Evolutionary conservation across 1,284 basidiomycete genomes (phyloP).

Genomic region (Pyrrhoderma lamaoense): DNA sequence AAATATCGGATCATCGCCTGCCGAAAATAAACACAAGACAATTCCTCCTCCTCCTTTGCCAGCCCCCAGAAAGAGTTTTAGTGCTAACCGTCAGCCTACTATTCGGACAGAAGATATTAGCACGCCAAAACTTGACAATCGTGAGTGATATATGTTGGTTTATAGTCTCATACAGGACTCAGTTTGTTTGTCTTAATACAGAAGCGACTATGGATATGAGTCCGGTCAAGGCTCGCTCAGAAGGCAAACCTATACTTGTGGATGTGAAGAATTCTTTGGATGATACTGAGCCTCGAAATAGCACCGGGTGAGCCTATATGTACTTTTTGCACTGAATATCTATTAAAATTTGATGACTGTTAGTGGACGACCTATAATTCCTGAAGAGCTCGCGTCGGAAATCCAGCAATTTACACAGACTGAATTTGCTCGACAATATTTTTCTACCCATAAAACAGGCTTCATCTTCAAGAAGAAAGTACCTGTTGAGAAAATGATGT

Average conservation of each 20-base stretch:
- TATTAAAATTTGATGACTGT: no score
- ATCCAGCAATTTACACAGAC: slow-evolving; percentile 81
- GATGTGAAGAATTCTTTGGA: slow-evolving; percentile 28
- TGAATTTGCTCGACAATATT: slow-evolving; percentile 79
- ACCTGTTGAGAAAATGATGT: slow-evolving; percentile 79
- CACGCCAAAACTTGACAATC: slow-evolving; percentile 18
- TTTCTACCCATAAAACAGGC: slow-evolving; percentile 80
- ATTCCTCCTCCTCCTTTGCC: slow-evolving; percentile 16
- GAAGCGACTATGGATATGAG: slow-evolving; percentile 40
- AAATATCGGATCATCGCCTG: not conserved
- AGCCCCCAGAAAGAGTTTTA: slow-evolving; percentile 18
- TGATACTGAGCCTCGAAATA: slow-evolving; percentile 3
- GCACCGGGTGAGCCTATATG: slow-evolving; percentile 12
- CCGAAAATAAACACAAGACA: not conserved
- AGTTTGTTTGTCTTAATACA: not conserved
- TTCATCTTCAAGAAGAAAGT: slow-evolving; percentile 76
- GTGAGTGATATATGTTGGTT: slow-evolving; percentile 11
- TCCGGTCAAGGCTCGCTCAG: slow-evolving; percentile 57
- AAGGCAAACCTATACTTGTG: slow-evolving; percentile 64
- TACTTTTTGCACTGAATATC: not conserved
- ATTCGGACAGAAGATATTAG: slow-evolving; percentile 18
- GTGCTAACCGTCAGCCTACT: slow-evolving; percentile 9
- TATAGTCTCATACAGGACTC: not conserved
- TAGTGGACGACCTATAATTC: slow-evolving; percentile 64
- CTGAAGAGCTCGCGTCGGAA: slow-evolving; percentile 69